These are phyloP conservation scores for Penicillium polonicum DNA, from an alignment of 2,329 filamentous ascomycete species.

Conservation along the genomic window DNA sequence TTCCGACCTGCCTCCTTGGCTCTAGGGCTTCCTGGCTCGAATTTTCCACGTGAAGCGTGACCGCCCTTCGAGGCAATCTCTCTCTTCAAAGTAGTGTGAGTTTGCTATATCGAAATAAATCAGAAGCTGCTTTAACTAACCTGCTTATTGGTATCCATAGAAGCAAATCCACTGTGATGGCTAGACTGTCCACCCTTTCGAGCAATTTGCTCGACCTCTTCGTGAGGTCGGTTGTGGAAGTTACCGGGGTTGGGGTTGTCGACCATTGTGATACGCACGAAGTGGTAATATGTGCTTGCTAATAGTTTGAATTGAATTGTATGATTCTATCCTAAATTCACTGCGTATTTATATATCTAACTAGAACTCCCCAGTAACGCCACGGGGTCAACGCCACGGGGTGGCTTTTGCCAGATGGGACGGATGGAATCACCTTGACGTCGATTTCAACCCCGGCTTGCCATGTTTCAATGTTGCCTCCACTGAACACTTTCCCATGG, in stretches of 20 bases:
- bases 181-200: slow-evolving; percentile 36
- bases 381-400: neutral
- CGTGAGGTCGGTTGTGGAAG: slow-evolving; percentile 45
- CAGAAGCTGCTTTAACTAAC: slow-evolving; percentile 12
- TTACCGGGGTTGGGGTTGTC: slow-evolving; percentile 40
- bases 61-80: slow-evolving; percentile 58
- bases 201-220: slow-evolving; percentile 47
- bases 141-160: slow-evolving; percentile 34
- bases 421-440: neutral
- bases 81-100: neutral
- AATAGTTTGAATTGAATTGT: neutral
- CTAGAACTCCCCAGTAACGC: neutral
- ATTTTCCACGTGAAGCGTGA: slow-evolving; percentile 54
- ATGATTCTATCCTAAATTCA: neutral
- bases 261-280: slow-evolving; percentile 4
- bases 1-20: slow-evolving; percentile 56
- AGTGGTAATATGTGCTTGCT: neutral
- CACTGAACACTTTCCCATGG: neutral
- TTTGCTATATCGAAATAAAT: neutral
- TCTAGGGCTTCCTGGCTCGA: slow-evolving; percentile 54
- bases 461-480: neutral
- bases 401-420: neutral
- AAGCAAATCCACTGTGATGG: slow-evolving; percentile 30
- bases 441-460: neutral
- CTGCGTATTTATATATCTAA: neutral